Evolutionary conservation across 176 grass and related monocot species (phyloP).

Genomic region (Elymus sibiricus): DNA sequence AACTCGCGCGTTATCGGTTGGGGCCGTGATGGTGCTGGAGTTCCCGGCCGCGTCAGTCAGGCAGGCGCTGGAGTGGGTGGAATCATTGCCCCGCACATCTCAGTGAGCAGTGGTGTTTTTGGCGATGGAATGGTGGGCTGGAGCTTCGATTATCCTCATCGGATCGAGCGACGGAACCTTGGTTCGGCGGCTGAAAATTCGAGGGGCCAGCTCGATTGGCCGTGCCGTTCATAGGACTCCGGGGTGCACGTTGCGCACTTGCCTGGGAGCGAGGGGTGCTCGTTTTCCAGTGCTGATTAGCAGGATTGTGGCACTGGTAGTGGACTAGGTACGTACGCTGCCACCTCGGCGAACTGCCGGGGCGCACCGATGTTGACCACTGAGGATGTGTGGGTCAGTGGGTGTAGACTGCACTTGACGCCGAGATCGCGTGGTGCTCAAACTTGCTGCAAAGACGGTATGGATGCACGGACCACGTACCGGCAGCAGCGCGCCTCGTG

Average conservation of each 20-base stretch:
- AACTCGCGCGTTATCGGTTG: constrained; percentile 38
- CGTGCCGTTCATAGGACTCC: background rate
- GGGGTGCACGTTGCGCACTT: background rate
- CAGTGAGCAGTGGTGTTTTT: background rate
- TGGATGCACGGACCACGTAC: background rate
- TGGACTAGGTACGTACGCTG: background rate
- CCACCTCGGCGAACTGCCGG: background rate
- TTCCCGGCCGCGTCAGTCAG: background rate
- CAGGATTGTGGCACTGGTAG: background rate
- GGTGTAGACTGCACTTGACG: background rate
- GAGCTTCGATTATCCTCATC: constrained; percentile 19
- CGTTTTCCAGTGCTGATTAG: background rate
- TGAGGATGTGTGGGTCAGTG: background rate
- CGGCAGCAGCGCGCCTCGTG: background rate
- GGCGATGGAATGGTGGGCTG: background rate
- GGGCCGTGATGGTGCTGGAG: background rate
- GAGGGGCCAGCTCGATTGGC: background rate
- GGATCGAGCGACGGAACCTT: constrained; percentile 23
- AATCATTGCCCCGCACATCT: constrained; percentile 18
- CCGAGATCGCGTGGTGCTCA: background rate
- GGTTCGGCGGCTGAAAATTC: background rate
- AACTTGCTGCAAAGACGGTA: background rate
- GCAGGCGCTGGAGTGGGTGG: background rate
- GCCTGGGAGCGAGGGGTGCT: background rate
- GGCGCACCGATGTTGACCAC: background rate